phyloP scores from a whole-genome alignment of 1,284 basidiomycete genomes.

The Pisolithus thermaeus region DNA sequence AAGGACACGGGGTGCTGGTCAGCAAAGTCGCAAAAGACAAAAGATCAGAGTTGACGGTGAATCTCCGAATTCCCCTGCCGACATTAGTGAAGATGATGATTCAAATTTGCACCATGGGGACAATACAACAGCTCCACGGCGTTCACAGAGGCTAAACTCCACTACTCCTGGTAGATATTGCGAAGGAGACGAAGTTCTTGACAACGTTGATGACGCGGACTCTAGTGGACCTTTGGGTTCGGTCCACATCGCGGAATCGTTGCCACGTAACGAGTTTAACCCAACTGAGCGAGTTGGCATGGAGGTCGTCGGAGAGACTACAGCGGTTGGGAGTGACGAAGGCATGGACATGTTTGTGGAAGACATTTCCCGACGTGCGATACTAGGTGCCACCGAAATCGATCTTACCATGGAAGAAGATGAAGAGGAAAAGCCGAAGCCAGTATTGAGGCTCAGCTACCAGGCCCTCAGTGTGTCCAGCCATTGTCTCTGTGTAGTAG shows the following conservation, averaged over 20 bases:
- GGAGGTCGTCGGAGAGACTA: background rate
- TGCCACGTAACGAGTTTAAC: too few relatives aligned
- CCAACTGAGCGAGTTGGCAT: too few relatives aligned
- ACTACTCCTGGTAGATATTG: conserved; percentile 13
- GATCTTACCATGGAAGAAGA: conserved; percentile 40
- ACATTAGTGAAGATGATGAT: conserved; percentile 18
- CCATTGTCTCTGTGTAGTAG: conserved; percentile 68
- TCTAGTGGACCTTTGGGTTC: conserved; percentile 9
- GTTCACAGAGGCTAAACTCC: conserved; percentile 24
- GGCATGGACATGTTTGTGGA: background rate
- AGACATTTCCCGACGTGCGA: conserved; percentile 1
- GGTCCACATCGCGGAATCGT: background rate
- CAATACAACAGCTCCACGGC: conserved; percentile 15
- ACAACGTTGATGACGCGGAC: conserved; percentile 20
- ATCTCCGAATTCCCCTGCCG: conserved; percentile 13
- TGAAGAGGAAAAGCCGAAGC: conserved; percentile 63
- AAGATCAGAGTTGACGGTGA: conserved; percentile 35
- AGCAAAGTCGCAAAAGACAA: conserved; percentile 37
- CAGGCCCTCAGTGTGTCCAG: conserved; percentile 62
- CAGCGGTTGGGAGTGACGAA: background rate
- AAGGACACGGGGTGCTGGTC: conserved; percentile 6
- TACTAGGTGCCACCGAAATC: conserved; percentile 8
- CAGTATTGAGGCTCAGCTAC: conserved; percentile 56
- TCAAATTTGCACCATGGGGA: background rate
- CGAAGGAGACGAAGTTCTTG: conserved; percentile 19